Evolutionary conservation across 305 asterid species (phyloP).

Genomic region (Fraxinus xanthoxyloides): DNA sequence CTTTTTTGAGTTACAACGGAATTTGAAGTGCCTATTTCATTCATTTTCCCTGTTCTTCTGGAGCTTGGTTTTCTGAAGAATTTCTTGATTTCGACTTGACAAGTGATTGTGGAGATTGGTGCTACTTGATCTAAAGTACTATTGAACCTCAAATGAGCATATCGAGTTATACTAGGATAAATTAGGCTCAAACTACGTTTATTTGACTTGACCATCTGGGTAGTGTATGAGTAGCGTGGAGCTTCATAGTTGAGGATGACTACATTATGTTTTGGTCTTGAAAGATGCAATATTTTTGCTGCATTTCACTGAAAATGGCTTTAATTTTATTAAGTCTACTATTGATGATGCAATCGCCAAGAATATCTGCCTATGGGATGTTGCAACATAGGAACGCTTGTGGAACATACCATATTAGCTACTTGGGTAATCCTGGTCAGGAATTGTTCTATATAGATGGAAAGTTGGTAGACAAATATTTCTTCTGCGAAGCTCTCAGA

Average conservation of each 20-base stretch:
- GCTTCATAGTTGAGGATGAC: conserved; percentile 36
- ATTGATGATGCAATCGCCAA: conserved; percentile 42
- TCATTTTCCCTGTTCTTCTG: conserved; percentile 15
- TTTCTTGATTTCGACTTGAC: conserved; percentile 16
- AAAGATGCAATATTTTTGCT: conserved; percentile 34
- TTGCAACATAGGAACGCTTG: conserved; percentile 44
- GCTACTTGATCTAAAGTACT: conserved; percentile 26
- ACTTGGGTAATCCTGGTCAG: conserved; percentile 36
- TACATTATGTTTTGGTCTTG: conserved; percentile 19
- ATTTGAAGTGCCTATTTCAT: conserved; percentile 3
- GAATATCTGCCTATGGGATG: conserved; percentile 40
- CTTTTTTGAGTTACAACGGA: not conserved
- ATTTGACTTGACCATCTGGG: conserved; percentile 23
- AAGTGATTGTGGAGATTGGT: conserved; percentile 26
- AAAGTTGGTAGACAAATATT: conserved; percentile 48
- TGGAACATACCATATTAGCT: conserved; percentile 44
- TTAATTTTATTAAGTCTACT: conserved; percentile 35
- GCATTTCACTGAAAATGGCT: conserved; percentile 35
- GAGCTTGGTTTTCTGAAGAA: conserved; percentile 18
- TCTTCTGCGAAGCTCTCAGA: conserved; percentile 59
- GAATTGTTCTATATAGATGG: conserved; percentile 59
- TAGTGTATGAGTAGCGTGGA: conserved; percentile 24
- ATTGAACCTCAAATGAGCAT: conserved; percentile 14
- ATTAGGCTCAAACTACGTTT: conserved; percentile 10
- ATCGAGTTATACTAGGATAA: conserved; percentile 4